phyloP scores from a whole-genome alignment of 1,139 yeast species.

The Trichomonascaceae sp. region DNA sequence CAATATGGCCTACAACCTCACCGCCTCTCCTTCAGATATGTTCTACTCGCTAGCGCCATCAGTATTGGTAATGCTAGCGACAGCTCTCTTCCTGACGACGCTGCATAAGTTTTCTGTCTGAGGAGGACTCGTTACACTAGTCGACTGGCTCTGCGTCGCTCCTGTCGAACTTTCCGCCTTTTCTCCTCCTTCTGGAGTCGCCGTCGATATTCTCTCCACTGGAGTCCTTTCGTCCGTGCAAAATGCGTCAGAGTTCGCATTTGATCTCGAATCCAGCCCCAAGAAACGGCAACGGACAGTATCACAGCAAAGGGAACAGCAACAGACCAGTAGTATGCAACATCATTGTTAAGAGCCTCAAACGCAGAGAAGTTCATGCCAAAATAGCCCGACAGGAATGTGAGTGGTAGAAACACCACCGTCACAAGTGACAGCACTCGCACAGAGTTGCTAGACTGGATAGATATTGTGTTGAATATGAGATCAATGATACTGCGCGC shows the following conservation, averaged over 20 bases:
- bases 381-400: conserved; percentile 44
- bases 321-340: conserved; percentile 37
- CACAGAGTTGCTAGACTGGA: conserved; percentile 39
- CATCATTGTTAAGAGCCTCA: conserved; percentile 32
- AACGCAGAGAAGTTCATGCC: conserved; percentile 46
- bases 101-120: neutral
- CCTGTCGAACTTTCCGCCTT: no score
- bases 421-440: conserved; percentile 37
- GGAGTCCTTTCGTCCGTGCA: neutral
- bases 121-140: no score
- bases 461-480: conserved; percentile 40
- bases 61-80: neutral
- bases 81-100: neutral
- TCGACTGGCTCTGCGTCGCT: no score
- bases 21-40: no score
- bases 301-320: conserved; percentile 37
- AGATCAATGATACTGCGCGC: conserved; percentile 37
- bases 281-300: conserved; percentile 21
- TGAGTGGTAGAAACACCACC: conserved; percentile 39
- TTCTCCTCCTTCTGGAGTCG: no score
- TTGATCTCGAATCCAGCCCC: conserved; percentile 15
- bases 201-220: no score
- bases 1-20: no score
- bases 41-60: neutral
- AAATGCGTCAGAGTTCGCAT: conserved; percentile 1